Conservation (phyloP, 2,329 filamentous ascomycete genomes). For the Leptographium lundbergii region DNA sequence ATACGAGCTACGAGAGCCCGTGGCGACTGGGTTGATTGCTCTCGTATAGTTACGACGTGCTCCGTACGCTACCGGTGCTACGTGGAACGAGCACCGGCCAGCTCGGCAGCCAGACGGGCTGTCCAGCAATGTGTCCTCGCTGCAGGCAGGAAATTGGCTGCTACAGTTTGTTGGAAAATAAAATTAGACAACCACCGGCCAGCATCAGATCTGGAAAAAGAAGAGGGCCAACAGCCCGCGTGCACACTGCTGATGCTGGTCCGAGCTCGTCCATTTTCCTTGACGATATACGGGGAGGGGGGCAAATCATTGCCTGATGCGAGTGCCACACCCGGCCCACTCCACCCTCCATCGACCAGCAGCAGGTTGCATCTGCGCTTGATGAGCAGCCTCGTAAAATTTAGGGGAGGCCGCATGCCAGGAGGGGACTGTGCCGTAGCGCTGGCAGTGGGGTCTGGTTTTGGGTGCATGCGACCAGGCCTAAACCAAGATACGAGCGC, state of each 20-base stretch:
- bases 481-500: too few relatives aligned
- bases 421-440: not conserved
- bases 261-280: not conserved
- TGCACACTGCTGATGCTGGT: not conserved
- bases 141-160: not conserved
- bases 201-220: not conserved
- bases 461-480: too few relatives aligned
- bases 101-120: too few relatives aligned
- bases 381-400: not conserved
- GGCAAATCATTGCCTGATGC: too few relatives aligned
- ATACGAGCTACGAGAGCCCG: too few relatives aligned
- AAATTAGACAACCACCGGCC: not conserved
- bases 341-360: not conserved
- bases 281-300: too few relatives aligned
- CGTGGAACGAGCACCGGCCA: too few relatives aligned
- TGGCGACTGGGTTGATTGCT: too few relatives aligned
- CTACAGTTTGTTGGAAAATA: not conserved
- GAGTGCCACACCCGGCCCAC: not conserved
- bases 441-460: not conserved
- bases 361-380: not conserved
- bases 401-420: not conserved
- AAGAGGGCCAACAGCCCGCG: not conserved
- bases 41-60: too few relatives aligned
- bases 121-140: too few relatives aligned
- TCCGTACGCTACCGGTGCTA: too few relatives aligned